These are phyloP conservation scores for Protomyces arabidopsidicola DNA, from an alignment of 1,139 yeast genomes.

Conservation along the genomic window DNA sequence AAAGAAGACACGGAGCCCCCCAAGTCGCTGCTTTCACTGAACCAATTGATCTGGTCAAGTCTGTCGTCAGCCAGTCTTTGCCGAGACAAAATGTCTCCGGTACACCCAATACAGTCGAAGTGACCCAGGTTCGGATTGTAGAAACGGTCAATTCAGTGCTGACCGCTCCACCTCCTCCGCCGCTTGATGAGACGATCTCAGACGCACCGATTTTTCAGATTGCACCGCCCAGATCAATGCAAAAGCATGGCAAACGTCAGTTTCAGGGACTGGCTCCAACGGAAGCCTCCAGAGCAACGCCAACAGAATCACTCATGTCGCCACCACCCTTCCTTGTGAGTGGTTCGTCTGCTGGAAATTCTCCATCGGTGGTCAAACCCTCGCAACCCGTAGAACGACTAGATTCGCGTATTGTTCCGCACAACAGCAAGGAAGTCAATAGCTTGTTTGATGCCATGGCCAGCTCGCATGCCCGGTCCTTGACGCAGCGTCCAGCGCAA, in stretches of 20 bases:
- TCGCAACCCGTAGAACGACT: no score
- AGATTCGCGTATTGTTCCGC: background rate
- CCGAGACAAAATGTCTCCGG: background rate
- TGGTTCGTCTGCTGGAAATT: no score
- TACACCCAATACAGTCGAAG: background rate
- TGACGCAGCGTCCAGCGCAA: background rate
- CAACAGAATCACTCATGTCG: no score
- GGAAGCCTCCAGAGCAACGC: no score
- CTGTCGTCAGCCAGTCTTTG: background rate
- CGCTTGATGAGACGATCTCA: background rate
- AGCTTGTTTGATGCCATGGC: background rate
- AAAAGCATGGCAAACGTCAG: background rate
- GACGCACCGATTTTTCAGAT: background rate
- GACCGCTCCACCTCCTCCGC: background rate
- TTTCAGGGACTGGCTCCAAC: background rate
- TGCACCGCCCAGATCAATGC: background rate
- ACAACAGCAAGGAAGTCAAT: background rate
- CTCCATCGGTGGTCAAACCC: no score
- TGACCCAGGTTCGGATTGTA: background rate
- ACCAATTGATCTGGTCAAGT: background rate
- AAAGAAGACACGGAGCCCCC: no score
- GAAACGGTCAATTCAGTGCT: background rate
- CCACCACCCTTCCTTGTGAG: no score
- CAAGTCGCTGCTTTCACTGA: background rate
- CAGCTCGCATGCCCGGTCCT: background rate